Percentiles rank a stretch among this genome's conserved stretches.
Conservation (phyloP, 75 land plant genomes). For the Picea sitchensis region DNA sequence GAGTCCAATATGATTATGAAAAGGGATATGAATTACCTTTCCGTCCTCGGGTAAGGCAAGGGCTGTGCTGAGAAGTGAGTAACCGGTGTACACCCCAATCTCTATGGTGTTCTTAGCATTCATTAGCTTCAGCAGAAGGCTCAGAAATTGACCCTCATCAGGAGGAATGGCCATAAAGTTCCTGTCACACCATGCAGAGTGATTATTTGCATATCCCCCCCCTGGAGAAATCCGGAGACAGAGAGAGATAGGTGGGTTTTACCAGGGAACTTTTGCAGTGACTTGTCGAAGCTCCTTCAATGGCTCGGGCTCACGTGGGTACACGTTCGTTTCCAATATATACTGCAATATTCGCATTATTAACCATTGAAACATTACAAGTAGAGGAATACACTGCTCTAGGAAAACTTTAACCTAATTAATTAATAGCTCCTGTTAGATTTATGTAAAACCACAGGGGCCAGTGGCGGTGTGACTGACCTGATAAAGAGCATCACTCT, state of each 20-base stretch:
- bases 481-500: slow-evolving; percentile 87
- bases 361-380: neutral
- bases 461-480: slow-evolving; percentile 13
- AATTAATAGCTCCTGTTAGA: neutral
- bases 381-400: no score
- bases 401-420: no score
- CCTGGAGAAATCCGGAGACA: no score
- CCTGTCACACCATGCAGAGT: no score
- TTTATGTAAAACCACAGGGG: no score
- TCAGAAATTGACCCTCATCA: slow-evolving; percentile 74
- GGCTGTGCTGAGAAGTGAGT: slow-evolving; percentile 82
- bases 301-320: slow-evolving; percentile 64
- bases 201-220: no score
- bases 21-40: no score
- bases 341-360: slow-evolving; percentile 37
- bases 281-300: slow-evolving; percentile 65
- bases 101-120: slow-evolving; percentile 87
- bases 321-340: slow-evolving; percentile 71
- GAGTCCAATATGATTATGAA: no score
- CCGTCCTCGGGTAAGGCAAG: slow-evolving; percentile 83
- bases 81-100: slow-evolving; percentile 82
- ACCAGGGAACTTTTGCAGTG: slow-evolving; percentile 53
- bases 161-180: slow-evolving; percentile 54
- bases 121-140: slow-evolving; percentile 65
- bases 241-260: neutral